phyloP scores from a whole-genome alignment of 768 basidiomycete species.

The Collybiopsis confluens region DNA sequence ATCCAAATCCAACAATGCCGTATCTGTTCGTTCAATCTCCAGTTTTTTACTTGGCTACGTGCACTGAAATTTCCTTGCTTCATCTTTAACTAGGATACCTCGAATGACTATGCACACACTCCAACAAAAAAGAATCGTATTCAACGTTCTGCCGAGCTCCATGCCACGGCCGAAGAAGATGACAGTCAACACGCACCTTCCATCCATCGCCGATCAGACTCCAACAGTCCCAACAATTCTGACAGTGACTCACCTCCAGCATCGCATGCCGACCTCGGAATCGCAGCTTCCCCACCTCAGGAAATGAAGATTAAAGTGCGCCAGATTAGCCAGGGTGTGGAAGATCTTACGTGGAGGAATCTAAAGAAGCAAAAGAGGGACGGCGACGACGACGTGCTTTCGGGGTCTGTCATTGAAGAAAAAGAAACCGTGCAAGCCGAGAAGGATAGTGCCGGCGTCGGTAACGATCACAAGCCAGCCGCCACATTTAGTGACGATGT shows the following conservation, averaged over 20 bases:
- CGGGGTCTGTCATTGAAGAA: conserved; percentile 6
- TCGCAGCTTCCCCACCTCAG: conserved; percentile 64
- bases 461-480: conserved; percentile 8
- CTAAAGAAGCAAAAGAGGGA: conserved; percentile 22
- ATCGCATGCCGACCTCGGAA: conserved; percentile 19
- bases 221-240: conserved; percentile 24
- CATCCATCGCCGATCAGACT: conserved; percentile 2
- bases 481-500: conserved; percentile 10
- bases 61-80: background rate
- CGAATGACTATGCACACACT: conserved; percentile 50
- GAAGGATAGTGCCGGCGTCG: background rate
- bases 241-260: conserved; percentile 41
- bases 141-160: conserved; percentile 32
- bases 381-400: conserved; percentile 15
- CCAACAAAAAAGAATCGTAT: conserved; percentile 77
- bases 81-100: conserved; percentile 27
- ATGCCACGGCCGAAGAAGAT: conserved; percentile 61
- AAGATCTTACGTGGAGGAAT: conserved; percentile 71
- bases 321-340: conserved; percentile 76
- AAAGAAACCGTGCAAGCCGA: background rate
- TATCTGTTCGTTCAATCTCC: conserved; percentile 25
- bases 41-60: background rate
- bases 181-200: conserved; percentile 27
- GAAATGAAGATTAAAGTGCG: conserved; percentile 70
- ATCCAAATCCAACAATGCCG: conserved; percentile 42